Evolutionary conservation across 257 asterid genomes (phyloP).

Genomic region (Solanum appendiculatum): DNA sequence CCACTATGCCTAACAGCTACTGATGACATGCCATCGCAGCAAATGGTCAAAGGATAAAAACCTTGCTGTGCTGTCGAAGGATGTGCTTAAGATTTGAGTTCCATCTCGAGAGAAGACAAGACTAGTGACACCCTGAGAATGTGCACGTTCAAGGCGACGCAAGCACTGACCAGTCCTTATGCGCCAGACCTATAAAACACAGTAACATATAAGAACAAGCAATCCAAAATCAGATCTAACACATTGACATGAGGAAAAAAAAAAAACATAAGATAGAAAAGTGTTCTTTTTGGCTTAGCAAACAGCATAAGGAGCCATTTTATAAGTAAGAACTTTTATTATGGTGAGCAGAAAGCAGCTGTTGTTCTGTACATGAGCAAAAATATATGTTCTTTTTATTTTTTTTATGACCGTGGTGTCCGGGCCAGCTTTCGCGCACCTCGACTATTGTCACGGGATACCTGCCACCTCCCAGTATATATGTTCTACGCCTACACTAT

Average conservation of each 20-base stretch:
- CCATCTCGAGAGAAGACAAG: conserved; percentile 93
- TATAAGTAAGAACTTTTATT: background rate
- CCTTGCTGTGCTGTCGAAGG: conserved; percentile 98
- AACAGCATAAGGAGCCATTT: background rate
- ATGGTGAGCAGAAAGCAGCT: background rate
- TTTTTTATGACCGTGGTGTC: background rate
- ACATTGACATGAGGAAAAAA: background rate
- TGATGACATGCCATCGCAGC: background rate
- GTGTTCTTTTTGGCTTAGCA: background rate
- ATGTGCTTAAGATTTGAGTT: conserved; percentile 78
- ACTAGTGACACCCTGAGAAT: conserved; percentile 92
- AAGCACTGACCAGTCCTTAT: conserved; percentile 93
- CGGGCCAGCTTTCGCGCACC: background rate
- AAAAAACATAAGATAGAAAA: background rate
- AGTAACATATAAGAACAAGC: background rate
- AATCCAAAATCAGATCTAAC: background rate
- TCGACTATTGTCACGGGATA: background rate
- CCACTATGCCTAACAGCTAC: background rate
- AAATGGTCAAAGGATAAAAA: conserved; percentile 6
- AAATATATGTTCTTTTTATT: background rate
- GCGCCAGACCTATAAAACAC: conserved; percentile 72
- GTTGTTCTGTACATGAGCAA: background rate
- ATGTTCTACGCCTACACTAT: background rate
- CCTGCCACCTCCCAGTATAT: background rate
- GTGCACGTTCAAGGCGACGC: conserved; percentile 96